These are phyloP conservation scores for Apiospora phragmitis DNA, from an alignment of 2,329 filamentous ascomycete genomes.

Conservation along the genomic window DNA sequence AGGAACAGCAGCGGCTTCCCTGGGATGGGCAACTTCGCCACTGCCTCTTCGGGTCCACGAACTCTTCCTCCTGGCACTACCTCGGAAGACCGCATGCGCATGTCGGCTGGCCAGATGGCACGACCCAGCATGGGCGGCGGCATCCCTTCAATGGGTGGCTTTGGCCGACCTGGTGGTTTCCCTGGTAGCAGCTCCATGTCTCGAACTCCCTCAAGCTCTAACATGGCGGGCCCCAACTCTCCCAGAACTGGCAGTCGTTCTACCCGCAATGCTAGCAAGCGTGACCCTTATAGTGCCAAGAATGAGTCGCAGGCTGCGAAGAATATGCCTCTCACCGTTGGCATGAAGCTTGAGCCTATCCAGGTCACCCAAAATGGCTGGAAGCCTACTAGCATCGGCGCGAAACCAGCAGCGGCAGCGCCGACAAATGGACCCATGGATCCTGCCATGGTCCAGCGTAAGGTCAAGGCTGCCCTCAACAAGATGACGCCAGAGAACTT, in stretches of 20 bases:
- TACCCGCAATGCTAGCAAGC: slow-evolving; percentile 62
- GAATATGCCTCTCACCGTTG: slow-evolving; percentile 88
- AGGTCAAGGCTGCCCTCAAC: slow-evolving; percentile 97
- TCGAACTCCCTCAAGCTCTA: slow-evolving; percentile 62
- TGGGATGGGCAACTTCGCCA: slow-evolving; percentile 68
- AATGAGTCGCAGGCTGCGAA: slow-evolving; percentile 72
- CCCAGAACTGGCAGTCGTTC: slow-evolving; percentile 67
- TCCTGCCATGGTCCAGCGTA: slow-evolving; percentile 92
- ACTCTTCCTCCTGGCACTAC: slow-evolving; percentile 75
- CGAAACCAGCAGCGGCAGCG: slow-evolving; percentile 39
- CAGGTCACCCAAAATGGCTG: slow-evolving; percentile 73
- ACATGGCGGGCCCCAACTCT: slow-evolving; percentile 63
- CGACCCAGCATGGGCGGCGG: slow-evolving; percentile 44
- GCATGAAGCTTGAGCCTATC: slow-evolving; percentile 80
- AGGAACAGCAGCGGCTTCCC: slow-evolving; percentile 50
- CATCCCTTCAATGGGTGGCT: slow-evolving; percentile 52
- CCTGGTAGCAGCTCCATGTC: slow-evolving; percentile 60
- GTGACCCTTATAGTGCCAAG: slow-evolving; percentile 50
- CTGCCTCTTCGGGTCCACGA: slow-evolving; percentile 47
- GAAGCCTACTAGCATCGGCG: slow-evolving; percentile 77
- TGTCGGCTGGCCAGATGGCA: slow-evolving; percentile 55
- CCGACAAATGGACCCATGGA: slow-evolving; percentile 65
- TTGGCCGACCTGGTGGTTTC: slow-evolving; percentile 63
- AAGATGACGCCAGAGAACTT: slow-evolving; percentile 99
- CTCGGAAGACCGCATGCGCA: slow-evolving; percentile 73